Percentiles rank a stretch among this genome's conserved stretches.
These are phyloP conservation scores for Saccharomycodes ludwigii DNA, from an alignment of 805 yeast genomes.

Conservation along the genomic window DNA sequence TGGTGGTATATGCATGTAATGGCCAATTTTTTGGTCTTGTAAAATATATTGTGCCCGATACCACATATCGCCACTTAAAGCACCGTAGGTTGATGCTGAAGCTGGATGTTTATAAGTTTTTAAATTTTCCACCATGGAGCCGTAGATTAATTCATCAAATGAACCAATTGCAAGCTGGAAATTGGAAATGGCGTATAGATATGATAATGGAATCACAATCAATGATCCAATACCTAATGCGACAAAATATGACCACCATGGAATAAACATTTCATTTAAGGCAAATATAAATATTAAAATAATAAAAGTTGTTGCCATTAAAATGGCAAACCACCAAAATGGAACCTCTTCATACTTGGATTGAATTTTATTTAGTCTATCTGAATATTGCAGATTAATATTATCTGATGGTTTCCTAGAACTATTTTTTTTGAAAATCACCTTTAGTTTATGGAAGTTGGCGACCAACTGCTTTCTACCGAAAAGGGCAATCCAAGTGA, in stretches of 20 bases:
- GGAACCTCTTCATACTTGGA: constrained; percentile 32
- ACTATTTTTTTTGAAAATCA: constrained; percentile 27
- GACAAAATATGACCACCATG: constrained; percentile 24
- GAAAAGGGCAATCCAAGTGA: constrained; percentile 30
- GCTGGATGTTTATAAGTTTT: constrained; percentile 29
- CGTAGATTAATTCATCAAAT: constrained; percentile 37
- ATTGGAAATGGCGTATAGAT: constrained; percentile 38
- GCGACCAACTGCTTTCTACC: constrained; percentile 14
- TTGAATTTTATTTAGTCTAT: constrained; percentile 31
- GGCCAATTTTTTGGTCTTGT: constrained; percentile 41
- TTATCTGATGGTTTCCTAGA: too few species aligned
- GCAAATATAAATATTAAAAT: constrained; percentile 24
- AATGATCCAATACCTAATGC: constrained; percentile 32
- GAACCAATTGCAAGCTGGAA: constrained; percentile 42
- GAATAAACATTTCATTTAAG: constrained; percentile 22
- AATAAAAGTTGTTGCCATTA: constrained; percentile 27
- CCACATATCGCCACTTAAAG: constrained; percentile 44
- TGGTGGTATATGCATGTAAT: constrained; percentile 43
- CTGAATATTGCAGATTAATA: constrained; percentile 33
- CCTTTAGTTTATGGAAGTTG: constrained; percentile 9
- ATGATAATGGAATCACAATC: constrained; percentile 37
- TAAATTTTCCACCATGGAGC: constrained; percentile 29
- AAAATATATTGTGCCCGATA: constrained; percentile 38
- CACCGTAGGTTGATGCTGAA: constrained; percentile 36
- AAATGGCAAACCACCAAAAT: constrained; percentile 26